A percentile compares a stretch with the other conserved stretches of the same genome.
Conservation (phyloP, 176 grass and related monocot species). For the maize (Zea mays) region DNA sequence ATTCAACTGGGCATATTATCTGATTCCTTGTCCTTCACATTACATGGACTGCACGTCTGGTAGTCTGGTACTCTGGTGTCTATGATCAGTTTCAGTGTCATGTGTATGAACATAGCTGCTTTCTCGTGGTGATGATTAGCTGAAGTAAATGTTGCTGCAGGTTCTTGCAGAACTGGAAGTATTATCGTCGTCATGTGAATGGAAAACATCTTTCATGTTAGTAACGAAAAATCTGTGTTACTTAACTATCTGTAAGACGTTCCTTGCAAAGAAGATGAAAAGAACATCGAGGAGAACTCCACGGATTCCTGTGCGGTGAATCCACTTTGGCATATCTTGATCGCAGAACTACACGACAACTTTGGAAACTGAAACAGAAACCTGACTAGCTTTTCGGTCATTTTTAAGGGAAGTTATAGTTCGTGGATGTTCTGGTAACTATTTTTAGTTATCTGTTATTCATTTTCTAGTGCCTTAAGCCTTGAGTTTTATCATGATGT, state of each 20-base stretch:
- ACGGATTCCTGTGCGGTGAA: neutral
- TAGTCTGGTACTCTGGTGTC: neutral
- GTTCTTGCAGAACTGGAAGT: neutral
- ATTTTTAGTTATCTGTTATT: neutral
- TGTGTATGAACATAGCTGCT: constrained; percentile 6
- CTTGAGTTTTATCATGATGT: neutral
- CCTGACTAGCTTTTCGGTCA: neutral
- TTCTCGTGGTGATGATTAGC: neutral
- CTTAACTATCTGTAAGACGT: neutral
- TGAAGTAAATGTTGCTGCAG: constrained; percentile 3
- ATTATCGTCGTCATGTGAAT: neutral
- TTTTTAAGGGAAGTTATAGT: neutral
- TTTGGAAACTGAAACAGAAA: neutral
- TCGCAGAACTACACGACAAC: neutral
- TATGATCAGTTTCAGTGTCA: constrained; percentile 1
- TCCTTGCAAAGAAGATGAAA: neutral
- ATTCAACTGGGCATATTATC: neutral
- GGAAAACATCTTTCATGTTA: neutral
- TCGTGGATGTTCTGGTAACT: neutral
- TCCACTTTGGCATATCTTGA: neutral
- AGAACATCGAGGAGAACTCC: neutral
- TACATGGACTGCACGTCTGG: neutral
- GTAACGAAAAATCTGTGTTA: neutral
- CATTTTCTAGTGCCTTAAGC: neutral
- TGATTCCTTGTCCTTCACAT: neutral